Evolutionary conservation across 805 yeast species (phyloP), one percentile per base, ranked within the genome.

Genomic region (Trichomonascus vanleenenianus): DNA sequence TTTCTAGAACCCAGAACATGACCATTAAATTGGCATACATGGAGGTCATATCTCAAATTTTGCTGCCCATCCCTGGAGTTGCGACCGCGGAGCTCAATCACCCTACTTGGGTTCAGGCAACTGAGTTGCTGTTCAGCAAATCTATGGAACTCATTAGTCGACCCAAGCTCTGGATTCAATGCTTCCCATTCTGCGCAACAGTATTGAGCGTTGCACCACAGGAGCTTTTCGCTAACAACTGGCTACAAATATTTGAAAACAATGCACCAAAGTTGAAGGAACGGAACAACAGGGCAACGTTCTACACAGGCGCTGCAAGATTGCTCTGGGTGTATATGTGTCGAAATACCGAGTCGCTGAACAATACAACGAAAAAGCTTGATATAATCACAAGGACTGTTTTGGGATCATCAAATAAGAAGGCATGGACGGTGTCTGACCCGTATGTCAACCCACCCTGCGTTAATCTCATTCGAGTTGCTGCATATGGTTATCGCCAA

Each of bases 81-180:
- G 71, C 89, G 30, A 86, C 96, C 0, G 97, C 96, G 0, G 99
- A 93, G 60, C 89, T 87, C 0, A 91, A 93, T 57, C 95, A 91
- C 61, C 98, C 98, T 2, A 79, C 83, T 1, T 93, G 98, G 99
- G 80, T 82, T 0, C 85, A 79, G 35, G 93, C 96, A 0, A 76
- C 87, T 44, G 74, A 75, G 18, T 66, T 71, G 15, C 77, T 91
- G 11, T 80, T 75, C 60, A 63, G 70, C 12, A 76, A 74, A 12
- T 72, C 71, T 35, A 62, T 60, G 46, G 74, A 66, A 41, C 71
- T 74, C 67, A 73, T 64, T 46, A 56, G 57, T 36, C 72, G 63
- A 47, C 72, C 53, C 18, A 73, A 70, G 53, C 73, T 68, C 46
- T 87, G 96, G 95, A 73, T 77, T 7, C 70, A 76, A 43, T 76